Percentiles rank a stretch among this genome's conserved stretches.
phyloP scores from a whole-genome alignment of 805 yeast species.

The Scheffersomyces lignosus region DNA sequence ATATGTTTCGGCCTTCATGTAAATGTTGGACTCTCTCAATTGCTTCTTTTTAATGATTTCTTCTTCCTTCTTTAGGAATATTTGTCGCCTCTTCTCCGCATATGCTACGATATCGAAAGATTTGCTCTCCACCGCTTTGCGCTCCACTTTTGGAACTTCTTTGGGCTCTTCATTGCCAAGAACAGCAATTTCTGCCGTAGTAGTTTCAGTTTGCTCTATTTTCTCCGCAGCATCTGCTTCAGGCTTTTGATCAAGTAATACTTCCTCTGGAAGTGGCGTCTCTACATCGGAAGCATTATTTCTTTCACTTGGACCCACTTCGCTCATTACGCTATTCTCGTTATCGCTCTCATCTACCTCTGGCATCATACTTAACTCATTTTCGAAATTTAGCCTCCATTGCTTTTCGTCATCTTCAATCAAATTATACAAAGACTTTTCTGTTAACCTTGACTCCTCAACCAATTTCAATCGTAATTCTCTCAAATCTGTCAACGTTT shows the following conservation, averaged over 20 bases:
- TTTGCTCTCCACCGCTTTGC: conserved; percentile 6
- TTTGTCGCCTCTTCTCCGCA: conserved; percentile 47
- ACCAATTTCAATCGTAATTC: conserved; percentile 69
- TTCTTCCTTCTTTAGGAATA: conserved; percentile 23
- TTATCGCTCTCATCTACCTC: conserved; percentile 10
- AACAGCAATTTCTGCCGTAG: neutral
- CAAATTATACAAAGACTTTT: conserved; percentile 67
- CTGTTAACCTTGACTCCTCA: conserved; percentile 79
- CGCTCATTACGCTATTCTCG: conserved; percentile 24
- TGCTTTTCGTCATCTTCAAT: conserved; percentile 39
- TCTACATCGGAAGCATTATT: conserved; percentile 5
- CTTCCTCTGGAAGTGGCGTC: conserved; percentile 5
- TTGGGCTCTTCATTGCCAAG: neutral
- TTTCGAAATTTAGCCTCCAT: conserved; percentile 29
- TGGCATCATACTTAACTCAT: conserved; percentile 15
- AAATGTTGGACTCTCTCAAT: conserved; percentile 28
- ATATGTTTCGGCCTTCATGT: conserved; percentile 37
- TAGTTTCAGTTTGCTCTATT: conserved; percentile 3
- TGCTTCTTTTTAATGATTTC: conserved; percentile 16
- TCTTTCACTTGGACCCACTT: conserved; percentile 1
- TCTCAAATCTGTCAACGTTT: conserved; percentile 67
- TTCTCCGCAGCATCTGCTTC: conserved; percentile 13
- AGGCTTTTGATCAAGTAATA: conserved; percentile 3
- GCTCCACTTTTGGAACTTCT: neutral
- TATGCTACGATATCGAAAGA: conserved; percentile 57